Base-by-base conservation (phyloP, 306 rosid species). In the Acmispon strigosus region DNA sequence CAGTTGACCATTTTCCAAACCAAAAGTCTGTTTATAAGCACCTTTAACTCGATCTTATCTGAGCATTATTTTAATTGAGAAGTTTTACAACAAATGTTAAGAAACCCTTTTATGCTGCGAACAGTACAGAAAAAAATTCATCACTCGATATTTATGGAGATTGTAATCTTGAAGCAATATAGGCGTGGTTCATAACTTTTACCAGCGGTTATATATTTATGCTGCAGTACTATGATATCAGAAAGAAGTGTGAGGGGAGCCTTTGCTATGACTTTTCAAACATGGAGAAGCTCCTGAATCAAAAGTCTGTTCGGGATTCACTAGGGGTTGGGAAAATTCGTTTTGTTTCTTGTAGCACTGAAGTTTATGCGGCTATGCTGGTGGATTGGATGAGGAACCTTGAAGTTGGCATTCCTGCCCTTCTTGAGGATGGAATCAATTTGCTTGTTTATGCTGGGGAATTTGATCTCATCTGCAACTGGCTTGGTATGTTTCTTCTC, bases 211-310 rank as follows among this genome's bases (percentile, higher is more conserved):
- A 54, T 37, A 57, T 62, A 59, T 72, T 49, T 64, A 11, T 57
- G 47, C 8, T 80, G 85, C 88, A 92, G 98, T 87, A 92, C 75
- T 92, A 92, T 80, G 98, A 92, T 72, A 84, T 90, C 76, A 84
- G 96, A 74, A 90, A 86, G 84, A 78, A 87, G 78, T 92, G 98
- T 36, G 90, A 70, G 69, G 98, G 98, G 79, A 82, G 85, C 66
- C 96, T 92, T 45, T 92, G 98, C 83, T 92, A 92, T 54, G 96
- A 92, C 66, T 92, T 92, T 80, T 92, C 96, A 78, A 88, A 88
- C 80, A 82, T 88, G 96, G 98, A 92, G 79, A 90, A 86, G 77
- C 86, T 88, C 85, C 76, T 92, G 77, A 86, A 88, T 78, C 85
- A 82, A 85, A 69, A 78, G 66, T 74, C 90, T 11, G 96, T 90